These are phyloP conservation scores for Kodamaea derodonti DNA, from an alignment of 1,139 yeast species.

Conservation along the genomic window DNA sequence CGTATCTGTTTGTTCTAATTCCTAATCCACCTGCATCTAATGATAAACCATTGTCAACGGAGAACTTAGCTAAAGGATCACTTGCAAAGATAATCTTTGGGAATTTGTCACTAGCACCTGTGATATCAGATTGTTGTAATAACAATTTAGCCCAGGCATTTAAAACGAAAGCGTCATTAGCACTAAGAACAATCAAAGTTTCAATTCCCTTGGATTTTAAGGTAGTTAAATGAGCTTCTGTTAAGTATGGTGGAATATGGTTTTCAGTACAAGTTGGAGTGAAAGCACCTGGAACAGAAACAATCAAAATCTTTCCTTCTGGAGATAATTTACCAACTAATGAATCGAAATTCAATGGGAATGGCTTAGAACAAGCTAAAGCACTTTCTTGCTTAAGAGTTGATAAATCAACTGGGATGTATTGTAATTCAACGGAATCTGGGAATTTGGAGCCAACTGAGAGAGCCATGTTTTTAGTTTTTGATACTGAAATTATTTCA, in stretches of 20 bases:
- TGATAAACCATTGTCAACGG: slow-evolving; percentile 17
- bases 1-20: slow-evolving; percentile 68
- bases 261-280: slow-evolving; percentile 30
- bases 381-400: slow-evolving; percentile 15
- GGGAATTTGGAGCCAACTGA: slow-evolving; percentile 21
- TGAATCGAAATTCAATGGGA: slow-evolving; percentile 21
- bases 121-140: slow-evolving; percentile 14
- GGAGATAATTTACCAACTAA: slow-evolving; percentile 15
- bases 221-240: slow-evolving; percentile 12
- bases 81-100: slow-evolving; percentile 25
- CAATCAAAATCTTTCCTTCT: slow-evolving; percentile 18
- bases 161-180: slow-evolving; percentile 28
- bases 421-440: slow-evolving; percentile 18
- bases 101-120: slow-evolving; percentile 8
- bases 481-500: too few relatives aligned
- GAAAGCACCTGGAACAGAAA: slow-evolving; percentile 30
- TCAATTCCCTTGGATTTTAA: slow-evolving; percentile 19
- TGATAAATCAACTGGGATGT: slow-evolving; percentile 24
- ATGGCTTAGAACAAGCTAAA: slow-evolving; percentile 23
- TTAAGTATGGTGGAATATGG: slow-evolving; percentile 27
- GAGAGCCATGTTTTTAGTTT: slow-evolving; percentile 11
- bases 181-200: slow-evolving; percentile 21
- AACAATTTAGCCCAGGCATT: slow-evolving; percentile 32
- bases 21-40: slow-evolving; percentile 36
- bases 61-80: slow-evolving; percentile 24